Conservation (phyloP, 75 land plant species). For the Cupressus sempervirens region DNA sequence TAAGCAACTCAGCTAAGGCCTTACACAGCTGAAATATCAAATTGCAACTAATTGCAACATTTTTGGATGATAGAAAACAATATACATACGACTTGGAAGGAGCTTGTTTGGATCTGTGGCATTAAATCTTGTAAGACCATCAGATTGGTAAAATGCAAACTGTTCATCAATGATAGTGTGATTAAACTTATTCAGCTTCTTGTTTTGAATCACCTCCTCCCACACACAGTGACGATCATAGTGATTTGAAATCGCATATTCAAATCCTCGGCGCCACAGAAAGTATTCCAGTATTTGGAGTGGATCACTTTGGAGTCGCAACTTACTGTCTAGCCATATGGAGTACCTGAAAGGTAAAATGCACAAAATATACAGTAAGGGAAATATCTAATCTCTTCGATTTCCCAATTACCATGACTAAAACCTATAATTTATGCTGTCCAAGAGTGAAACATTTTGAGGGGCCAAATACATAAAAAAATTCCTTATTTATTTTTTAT, state of each 20-base stretch:
- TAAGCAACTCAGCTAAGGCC: background rate
- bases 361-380: background rate
- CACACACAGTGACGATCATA: conserved; percentile 99
- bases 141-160: conserved; percentile 78
- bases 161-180: conserved; percentile 94
- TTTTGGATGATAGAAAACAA: background rate
- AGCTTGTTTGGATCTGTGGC: conserved; percentile 66
- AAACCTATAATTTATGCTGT: background rate
- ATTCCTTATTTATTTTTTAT: background rate
- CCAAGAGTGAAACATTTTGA: background rate
- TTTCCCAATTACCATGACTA: background rate
- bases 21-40: background rate
- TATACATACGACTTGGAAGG: conserved; percentile 90
- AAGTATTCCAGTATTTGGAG: conserved; percentile 86
- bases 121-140: conserved; percentile 86
- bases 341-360: conserved; percentile 62
- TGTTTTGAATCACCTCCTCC: conserved; percentile 97
- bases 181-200: conserved; percentile 86
- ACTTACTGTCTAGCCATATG: conserved; percentile 97
- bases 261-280: conserved; percentile 77
- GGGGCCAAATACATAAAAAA: background rate
- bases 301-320: conserved; percentile 84
- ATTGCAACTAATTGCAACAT: background rate
- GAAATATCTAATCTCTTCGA: background rate
- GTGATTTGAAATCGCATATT: conserved; percentile 98